Percentiles rank a stretch among this genome's conserved stretches.
phyloP scores from a whole-genome alignment of 2,329 filamentous ascomycete species.

The Phialocephala subalpina region DNA sequence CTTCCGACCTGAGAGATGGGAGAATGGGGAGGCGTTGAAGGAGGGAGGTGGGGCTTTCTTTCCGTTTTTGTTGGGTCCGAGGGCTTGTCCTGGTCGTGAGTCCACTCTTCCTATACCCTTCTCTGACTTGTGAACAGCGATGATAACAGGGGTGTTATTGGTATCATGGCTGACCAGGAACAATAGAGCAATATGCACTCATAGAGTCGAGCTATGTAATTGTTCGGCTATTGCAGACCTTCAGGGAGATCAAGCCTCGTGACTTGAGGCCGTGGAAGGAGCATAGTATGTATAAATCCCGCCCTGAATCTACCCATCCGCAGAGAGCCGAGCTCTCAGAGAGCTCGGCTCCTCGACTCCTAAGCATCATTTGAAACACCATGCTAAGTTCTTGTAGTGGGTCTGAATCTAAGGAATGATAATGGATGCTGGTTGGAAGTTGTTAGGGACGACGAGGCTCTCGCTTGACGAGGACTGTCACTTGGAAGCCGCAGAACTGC shows the following conservation, averaged over 20 bases:
- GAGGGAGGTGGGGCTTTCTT: constrained; percentile 70
- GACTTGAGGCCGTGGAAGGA: constrained; percentile 19
- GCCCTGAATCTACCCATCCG: too few relatives aligned
- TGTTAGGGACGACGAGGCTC: neutral
- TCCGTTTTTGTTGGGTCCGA: constrained; percentile 74
- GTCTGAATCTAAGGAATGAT: constrained; percentile 16
- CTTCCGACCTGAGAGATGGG: constrained; percentile 79
- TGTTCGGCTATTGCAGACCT: constrained; percentile 23
- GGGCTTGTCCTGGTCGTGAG: constrained; percentile 69
- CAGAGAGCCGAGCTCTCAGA: too few relatives aligned
- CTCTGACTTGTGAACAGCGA: too few relatives aligned
- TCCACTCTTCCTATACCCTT: neutral
- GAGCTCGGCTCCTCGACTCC: too few relatives aligned
- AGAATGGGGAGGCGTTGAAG: constrained; percentile 53
- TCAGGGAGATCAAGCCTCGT: constrained; percentile 21
- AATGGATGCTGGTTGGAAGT: constrained; percentile 20
- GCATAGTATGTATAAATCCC: too few relatives aligned
- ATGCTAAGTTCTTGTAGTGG: too few relatives aligned
- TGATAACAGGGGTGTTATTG: too few relatives aligned
- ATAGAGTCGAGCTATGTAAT: constrained; percentile 29
- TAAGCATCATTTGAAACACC: too few relatives aligned
- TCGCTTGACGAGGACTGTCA: neutral
- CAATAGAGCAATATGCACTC: constrained; percentile 25
- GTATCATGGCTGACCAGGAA: neutral
- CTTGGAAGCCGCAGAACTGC: too few relatives aligned